A percentile compares a stretch with the other conserved stretches of the same genome.
These are phyloP conservation scores for Capsicum rhomboideum DNA, from an alignment of 257 asterid genomes.

Conservation along the genomic window DNA sequence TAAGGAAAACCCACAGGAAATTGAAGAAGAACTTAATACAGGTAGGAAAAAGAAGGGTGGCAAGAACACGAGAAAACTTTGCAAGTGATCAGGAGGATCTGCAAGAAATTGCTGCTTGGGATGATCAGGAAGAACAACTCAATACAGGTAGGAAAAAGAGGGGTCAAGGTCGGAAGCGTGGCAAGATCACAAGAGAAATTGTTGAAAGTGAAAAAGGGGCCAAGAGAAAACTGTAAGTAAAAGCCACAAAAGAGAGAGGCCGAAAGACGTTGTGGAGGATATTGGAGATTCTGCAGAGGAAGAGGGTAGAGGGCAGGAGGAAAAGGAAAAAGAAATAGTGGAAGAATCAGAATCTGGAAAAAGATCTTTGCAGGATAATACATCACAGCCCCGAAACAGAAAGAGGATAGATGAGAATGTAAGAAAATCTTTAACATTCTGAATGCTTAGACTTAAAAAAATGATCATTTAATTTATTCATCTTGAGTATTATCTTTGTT, in stretches of 20 bases:
- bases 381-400: neutral
- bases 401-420: conserved; percentile 7
- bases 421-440: neutral
- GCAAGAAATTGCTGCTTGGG: neutral
- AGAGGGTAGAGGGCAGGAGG: neutral
- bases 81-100: no score
- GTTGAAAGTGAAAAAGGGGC: neutral
- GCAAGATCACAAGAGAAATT: neutral
- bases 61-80: no score
- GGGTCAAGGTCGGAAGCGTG: neutral
- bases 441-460: neutral
- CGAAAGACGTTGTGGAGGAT: neutral
- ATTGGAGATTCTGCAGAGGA: neutral
- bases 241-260: no score
- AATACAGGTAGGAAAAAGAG: neutral
- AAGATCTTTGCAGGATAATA: neutral
- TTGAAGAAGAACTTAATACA: no score
- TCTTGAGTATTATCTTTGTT: neutral
- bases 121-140: no score
- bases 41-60: no score
- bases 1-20: no score
- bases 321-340: neutral
- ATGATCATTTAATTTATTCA: neutral
- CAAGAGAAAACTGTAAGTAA: no score
- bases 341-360: no score